Conservation (phyloP, 306 rosid genomes). For the Hippophae gyantsensis region DNA sequence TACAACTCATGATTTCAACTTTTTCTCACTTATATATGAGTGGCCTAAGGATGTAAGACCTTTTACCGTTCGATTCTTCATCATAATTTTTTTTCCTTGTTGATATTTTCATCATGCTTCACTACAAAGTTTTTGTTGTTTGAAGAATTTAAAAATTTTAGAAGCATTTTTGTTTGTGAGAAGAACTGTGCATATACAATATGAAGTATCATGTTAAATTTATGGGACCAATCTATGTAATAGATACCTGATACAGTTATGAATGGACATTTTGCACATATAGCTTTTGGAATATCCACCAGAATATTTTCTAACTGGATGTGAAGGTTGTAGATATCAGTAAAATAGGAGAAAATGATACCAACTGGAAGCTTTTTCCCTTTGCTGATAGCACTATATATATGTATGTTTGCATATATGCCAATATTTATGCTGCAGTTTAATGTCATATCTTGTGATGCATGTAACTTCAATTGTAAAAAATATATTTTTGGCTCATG, state of each 20-base stretch:
- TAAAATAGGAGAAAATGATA: too few species aligned
- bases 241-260: too few species aligned
- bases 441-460: neutral
- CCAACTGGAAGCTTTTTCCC: too few species aligned
- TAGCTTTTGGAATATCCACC: too few species aligned
- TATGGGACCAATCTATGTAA: neutral
- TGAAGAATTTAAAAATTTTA: slow-evolving; percentile 2
- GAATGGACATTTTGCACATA: too few species aligned
- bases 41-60: slow-evolving; percentile 97
- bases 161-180: neutral
- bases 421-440: neutral
- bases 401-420: neutral
- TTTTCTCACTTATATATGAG: slow-evolving; percentile 80
- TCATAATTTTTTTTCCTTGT: neutral
- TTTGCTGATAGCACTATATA: neutral
- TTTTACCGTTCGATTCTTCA: slow-evolving; percentile 18
- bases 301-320: too few species aligned
- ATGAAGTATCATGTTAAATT: too few species aligned
- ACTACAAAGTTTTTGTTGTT: slow-evolving; percentile 12
- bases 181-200: too few species aligned
- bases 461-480: neutral
- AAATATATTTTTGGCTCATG: neutral
- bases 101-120: neutral
- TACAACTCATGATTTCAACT: slow-evolving; percentile 96
- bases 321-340: too few species aligned